phyloP scores from a whole-genome alignment of 164 flowering plant species.

The Amborella trichopoda region DNA sequence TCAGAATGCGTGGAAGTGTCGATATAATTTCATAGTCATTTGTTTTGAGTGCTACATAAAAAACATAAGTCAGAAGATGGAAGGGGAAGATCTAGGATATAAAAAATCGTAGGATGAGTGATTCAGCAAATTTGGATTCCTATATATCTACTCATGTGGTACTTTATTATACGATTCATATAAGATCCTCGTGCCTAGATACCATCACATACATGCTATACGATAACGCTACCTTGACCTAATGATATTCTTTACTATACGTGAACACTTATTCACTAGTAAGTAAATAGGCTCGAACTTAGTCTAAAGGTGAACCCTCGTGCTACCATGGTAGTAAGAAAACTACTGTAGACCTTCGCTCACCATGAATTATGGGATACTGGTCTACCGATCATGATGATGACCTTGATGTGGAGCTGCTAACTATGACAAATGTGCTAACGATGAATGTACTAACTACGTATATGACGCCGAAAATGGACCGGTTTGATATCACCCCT shows the following conservation, averaged over 20 bases:
- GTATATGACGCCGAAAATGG: neutral
- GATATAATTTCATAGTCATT: neutral
- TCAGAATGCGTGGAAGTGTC: too few relatives aligned
- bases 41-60: neutral
- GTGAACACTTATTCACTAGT: too few relatives aligned
- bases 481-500: neutral
- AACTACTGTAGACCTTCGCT: too few relatives aligned
- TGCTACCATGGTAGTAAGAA: too few relatives aligned
- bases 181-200: neutral
- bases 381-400: too few relatives aligned
- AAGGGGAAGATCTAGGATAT: neutral
- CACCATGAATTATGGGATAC: too few relatives aligned
- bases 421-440: neutral
- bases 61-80: neutral
- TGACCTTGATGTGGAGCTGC: conserved; percentile 2
- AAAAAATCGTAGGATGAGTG: neutral
- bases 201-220: neutral
- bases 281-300: too few relatives aligned
- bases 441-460: too few relatives aligned
- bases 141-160: conserved; percentile 2
- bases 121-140: neutral
- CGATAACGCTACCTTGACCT: too few relatives aligned
- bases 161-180: neutral
- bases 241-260: too few relatives aligned
- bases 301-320: too few relatives aligned